Conservation (phyloP, 2,329 filamentous ascomycete genomes). For the Amesomyces nigricolor region DNA sequence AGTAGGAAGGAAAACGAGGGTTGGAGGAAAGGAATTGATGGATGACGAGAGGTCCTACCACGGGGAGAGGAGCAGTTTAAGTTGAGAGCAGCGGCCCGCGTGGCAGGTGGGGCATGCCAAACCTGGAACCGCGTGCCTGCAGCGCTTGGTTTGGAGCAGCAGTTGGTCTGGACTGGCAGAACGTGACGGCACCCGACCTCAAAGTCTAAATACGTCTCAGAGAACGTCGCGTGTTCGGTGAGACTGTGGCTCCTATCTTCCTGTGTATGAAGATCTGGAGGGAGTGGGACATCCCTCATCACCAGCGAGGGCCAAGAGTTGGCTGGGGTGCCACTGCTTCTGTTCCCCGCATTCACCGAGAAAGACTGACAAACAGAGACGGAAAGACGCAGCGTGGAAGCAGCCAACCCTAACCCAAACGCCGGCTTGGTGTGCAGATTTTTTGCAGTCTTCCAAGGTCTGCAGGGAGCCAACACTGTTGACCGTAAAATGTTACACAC, state of each 20-base stretch:
- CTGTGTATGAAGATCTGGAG: neutral
- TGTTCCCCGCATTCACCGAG: conserved; percentile 1
- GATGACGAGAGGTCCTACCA: conserved; percentile 7
- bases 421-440: too few relatives aligned
- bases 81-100: conserved; percentile 1
- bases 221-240: too few relatives aligned
- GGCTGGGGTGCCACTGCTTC: neutral
- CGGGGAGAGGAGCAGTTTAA: neutral
- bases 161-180: neutral
- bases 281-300: neutral
- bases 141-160: neutral
- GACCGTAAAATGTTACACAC: too few relatives aligned
- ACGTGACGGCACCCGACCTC: neutral
- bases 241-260: too few relatives aligned
- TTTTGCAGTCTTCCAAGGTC: too few relatives aligned
- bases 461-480: too few relatives aligned
- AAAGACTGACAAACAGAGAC: too few relatives aligned
- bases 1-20: neutral
- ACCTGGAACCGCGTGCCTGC: neutral
- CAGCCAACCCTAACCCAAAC: too few relatives aligned
- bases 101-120: conserved; percentile 5
- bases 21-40: neutral
- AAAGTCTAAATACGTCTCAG: too few relatives aligned
- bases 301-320: neutral
- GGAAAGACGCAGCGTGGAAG: too few relatives aligned